Percentiles rank a stretch among this genome's conserved stretches.
Conservation (phyloP, 1,284 basidiomycete species). For the Earliella scabrosa region DNA sequence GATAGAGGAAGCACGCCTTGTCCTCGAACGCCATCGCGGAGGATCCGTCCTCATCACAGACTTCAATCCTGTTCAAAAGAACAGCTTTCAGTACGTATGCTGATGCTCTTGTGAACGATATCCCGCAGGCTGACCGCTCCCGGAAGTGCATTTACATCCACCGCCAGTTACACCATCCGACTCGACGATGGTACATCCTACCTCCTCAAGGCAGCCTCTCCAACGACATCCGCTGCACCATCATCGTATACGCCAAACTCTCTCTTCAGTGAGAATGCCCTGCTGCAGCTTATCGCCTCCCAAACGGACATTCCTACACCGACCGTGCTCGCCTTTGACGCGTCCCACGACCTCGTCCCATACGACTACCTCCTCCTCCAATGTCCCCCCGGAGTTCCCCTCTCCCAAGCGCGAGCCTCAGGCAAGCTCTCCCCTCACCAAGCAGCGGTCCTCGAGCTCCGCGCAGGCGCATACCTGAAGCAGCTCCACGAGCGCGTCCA, state of each 20-base stretch:
- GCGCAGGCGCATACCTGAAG: slow-evolving; percentile 59
- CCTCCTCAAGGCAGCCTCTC: slow-evolving; percentile 27
- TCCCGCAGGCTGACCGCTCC: not conserved
- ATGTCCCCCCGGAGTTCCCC: slow-evolving; percentile 30
- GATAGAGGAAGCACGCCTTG: slow-evolving; percentile 16
- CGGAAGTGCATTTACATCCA: slow-evolving; percentile 30
- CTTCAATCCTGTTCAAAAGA: not conserved
- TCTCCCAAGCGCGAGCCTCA: slow-evolving; percentile 40
- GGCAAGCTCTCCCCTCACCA: slow-evolving; percentile 48
- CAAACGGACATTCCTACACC: slow-evolving; percentile 32
- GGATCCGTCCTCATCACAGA: slow-evolving; percentile 7
- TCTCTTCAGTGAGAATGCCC: slow-evolving; percentile 31
- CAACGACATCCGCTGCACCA: slow-evolving; percentile 3
- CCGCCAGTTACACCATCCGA: slow-evolving; percentile 17
- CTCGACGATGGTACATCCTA: slow-evolving; percentile 23
- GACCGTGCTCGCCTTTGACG: slow-evolving; percentile 24
- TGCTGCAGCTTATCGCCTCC: slow-evolving; percentile 28
- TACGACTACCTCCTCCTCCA: slow-evolving; percentile 35
- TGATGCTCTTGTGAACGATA: not conserved
- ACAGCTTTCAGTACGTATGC: slow-evolving; percentile 10
- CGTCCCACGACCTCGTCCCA: slow-evolving; percentile 26
- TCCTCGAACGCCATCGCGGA: slow-evolving; percentile 20
- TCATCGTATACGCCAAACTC: slow-evolving; percentile 30
- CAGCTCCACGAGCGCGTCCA: slow-evolving; percentile 63
- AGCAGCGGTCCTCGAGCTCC: slow-evolving; percentile 53